Conservation (phyloP, 192 early-diverging fungal species). For the Linnemannia schmuckeri region DNA sequence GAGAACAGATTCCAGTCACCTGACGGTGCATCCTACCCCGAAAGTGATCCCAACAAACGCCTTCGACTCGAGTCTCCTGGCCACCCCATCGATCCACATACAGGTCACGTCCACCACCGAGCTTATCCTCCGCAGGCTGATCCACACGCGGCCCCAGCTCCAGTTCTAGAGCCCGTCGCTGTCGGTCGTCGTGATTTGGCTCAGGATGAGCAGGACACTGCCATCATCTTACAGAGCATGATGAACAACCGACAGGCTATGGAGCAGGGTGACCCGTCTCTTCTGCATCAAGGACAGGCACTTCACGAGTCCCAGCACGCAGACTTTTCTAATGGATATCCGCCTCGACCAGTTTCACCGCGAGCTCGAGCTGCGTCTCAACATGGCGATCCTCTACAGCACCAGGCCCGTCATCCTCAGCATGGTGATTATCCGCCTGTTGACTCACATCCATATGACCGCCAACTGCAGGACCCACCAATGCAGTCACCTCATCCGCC, state of each 20-base stretch:
- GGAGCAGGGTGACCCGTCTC: constrained; percentile 8
- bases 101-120: constrained; percentile 6
- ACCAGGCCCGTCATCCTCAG: neutral
- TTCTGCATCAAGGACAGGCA: constrained; percentile 8
- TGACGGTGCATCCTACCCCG: neutral
- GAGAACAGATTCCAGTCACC: constrained; percentile 33
- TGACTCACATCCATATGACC: neutral
- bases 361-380: neutral
- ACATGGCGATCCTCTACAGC: neutral
- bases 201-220: constrained; percentile 31
- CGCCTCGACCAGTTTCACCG: neutral
- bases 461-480: neutral
- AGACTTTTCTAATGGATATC: neutral
- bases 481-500: neutral
- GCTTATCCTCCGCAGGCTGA: neutral
- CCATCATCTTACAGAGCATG: constrained; percentile 38
- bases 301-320: neutral
- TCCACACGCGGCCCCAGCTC: neutral
- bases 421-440: constrained; percentile 2
- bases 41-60: constrained; percentile 15
- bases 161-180: neutral
- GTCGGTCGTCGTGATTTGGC: constrained; percentile 14
- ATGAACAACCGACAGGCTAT: constrained; percentile 26
- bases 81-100: constrained; percentile 4
- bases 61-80: constrained; percentile 9